Evolutionary conservation across 2,329 filamentous ascomycete species (phyloP), one percentile per base, ranked within the genome.

Genomic region (Phaeosphaeria sp.): DNA sequence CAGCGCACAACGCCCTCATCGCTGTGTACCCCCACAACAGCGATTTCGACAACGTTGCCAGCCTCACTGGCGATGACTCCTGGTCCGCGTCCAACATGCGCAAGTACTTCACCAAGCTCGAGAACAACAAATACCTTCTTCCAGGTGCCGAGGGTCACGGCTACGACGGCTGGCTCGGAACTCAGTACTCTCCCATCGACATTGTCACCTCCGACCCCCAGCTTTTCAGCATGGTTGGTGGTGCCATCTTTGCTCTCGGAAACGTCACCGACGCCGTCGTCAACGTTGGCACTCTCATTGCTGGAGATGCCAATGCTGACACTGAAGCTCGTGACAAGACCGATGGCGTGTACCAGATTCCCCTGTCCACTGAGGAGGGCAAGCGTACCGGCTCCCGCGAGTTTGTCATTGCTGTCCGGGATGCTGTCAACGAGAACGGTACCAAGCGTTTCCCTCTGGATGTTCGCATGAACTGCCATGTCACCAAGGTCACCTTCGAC

Each of bases 401-500:
- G 54, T 84, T 87, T 51, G 76, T 89, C 49, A 67, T 86, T 61
- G 71, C 79, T 49, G 78, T 81, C 13, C 78, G 79, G n/a, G 81
- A 82, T 60, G 82, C 82, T 6, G 77, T 78, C 59, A 81, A 82
- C 66, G 56, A 65, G 2, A 79, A 86, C 57, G 85, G 85, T 27
- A 79, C 77, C 42, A 82, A 82, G 67, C 82, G 76, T 60, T 87
- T 87, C 68, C 83, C 81, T 44, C 81, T 89, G 1, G 84, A 87
- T 57, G 78, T 89, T 52, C 79, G 80, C 46, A 79, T 83, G 2
- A 89, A 89, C 76, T 86, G 83, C 36, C 78, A 91, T 48, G 90
- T 86, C 60, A 88, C 89, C 51, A 89, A 88, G 73, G 77, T 92
- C 73, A 79, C 80, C 39, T 90, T 89, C 63, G 88, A 90, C 39